These are phyloP conservation scores for Trichoderma oligosporum DNA, from an alignment of 2,329 filamentous ascomycete genomes.

Conservation along the genomic window DNA sequence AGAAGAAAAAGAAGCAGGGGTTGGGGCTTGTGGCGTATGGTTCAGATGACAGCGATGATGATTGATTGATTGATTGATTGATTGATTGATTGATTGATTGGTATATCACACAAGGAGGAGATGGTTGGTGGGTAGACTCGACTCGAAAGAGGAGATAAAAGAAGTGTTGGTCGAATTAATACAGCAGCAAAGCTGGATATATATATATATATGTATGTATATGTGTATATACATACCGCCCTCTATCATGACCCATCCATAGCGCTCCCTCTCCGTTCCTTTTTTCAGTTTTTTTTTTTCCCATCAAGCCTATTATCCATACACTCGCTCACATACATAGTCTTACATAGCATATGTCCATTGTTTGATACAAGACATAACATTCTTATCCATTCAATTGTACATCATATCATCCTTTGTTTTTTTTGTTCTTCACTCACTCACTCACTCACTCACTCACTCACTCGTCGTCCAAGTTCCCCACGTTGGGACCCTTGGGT, in stretches of 20 bases:
- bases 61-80: conserved; percentile 27
- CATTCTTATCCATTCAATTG: too few relatives aligned
- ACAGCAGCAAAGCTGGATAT: conserved; percentile 16
- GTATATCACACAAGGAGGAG: too few relatives aligned
- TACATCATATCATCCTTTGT: background rate
- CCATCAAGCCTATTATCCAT: background rate
- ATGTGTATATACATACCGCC: too few relatives aligned
- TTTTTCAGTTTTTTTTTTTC: background rate
- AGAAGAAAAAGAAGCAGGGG: conserved; percentile 25
- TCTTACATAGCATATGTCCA: conserved; percentile 1
- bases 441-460: background rate
- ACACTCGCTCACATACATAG: background rate
- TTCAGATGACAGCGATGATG: conserved; percentile 48
- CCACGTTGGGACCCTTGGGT: conserved; percentile 41
- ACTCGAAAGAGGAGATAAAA: background rate
- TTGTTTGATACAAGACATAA: background rate
- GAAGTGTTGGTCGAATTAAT: conserved; percentile 11
- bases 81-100: conserved; percentile 27
- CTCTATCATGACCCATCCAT: conserved; percentile 10
- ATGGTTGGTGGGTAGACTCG: background rate
- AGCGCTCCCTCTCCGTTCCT: background rate
- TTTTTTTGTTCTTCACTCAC: background rate
- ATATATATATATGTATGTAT: conserved; percentile 18
- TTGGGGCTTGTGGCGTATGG: conserved; percentile 53
- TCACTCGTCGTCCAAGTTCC: conserved; percentile 38